Base-by-base conservation (phyloP, 805 yeast genomes). In the Grigorovia humatica region DNA sequence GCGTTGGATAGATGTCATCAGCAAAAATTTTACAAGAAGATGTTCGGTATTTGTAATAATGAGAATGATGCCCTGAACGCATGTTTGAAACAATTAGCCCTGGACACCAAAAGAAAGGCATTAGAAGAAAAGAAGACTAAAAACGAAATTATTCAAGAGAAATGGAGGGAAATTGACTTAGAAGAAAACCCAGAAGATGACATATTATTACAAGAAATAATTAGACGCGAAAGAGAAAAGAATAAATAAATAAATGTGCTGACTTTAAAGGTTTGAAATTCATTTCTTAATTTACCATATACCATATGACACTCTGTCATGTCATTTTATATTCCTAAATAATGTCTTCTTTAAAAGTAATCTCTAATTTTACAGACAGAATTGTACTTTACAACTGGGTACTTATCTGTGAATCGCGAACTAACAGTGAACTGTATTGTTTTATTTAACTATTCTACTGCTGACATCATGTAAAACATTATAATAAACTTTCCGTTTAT, bases 1-100 rank as follows among this genome's bases (percentile, higher is more conserved):
- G 96, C 95, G 0, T 76, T 91, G 6, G 96, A 91, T 60, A 83
- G 87, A 64, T 91, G 99, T 65, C 96, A 90, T 61, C 76, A 80
- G 53, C 75, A 75, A 51, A 84, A 82, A 51, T 84, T 82, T 57
- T 59, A 85, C 54, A 76, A 79, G 57, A 80, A 85, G 64, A 82
- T 86, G 8, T 72, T 88, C 58, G 98, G 98, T 29, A 74, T 79
- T 53, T 91, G 99, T 70, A 88, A 88, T 68, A 81, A 82, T 50
- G 83, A 85, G 60, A 89, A 89, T 61, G 87, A 85, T 55, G 90
- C 85, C 49, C 74, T 93, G 50, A 70, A 84, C 40, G 72, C 79
- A 61, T 91, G 99, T 69, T 73, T 95, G 23, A 93, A 88, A 62
- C 80, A 79, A 50, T 85, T 91, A 7, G 77, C 96, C 64, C 64